Conservation (phyloP, 331 rosid species). For the Phaseolus coccineus region DNA sequence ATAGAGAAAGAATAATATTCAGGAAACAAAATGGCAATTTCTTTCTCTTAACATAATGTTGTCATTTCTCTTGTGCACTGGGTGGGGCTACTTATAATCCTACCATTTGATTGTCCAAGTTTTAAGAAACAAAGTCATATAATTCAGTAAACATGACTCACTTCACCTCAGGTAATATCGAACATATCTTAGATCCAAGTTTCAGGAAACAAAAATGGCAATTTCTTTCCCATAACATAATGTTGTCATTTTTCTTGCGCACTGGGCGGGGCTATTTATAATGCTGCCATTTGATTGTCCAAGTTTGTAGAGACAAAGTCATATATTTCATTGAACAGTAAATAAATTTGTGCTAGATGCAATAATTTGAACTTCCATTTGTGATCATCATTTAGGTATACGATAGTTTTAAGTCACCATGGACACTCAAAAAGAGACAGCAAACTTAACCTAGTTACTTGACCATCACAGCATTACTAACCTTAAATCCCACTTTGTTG, state of each 20-base stretch:
- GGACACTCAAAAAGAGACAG: slow-evolving; percentile 19
- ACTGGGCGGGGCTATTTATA: neutral
- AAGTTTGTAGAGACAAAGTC: slow-evolving; percentile 17
- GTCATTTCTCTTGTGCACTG: neutral
- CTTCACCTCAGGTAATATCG: slow-evolving; percentile 25
- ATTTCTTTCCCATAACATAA: slow-evolving; percentile 7
- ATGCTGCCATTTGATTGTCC: slow-evolving; percentile 1
- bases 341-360: slow-evolving; percentile 2
- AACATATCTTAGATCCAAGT: slow-evolving; percentile 6
- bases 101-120: slow-evolving; percentile 5
- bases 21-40: neutral
- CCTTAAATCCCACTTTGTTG: slow-evolving; percentile 93
- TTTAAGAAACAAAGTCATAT: slow-evolving; percentile 8
- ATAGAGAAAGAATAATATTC: slow-evolving; percentile 3
- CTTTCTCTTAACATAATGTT: slow-evolving; percentile 1
- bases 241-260: neutral
- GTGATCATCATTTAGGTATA: slow-evolving; percentile 20
- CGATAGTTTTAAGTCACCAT: neutral
- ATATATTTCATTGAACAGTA: slow-evolving; percentile 15
- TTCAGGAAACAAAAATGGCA: neutral
- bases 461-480: slow-evolving; percentile 42
- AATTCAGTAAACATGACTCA: slow-evolving; percentile 20
- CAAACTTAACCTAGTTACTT: slow-evolving; percentile 15
- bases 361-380: neutral
- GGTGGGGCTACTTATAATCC: neutral